These are phyloP conservation scores for Colletotrichum musae DNA, from an alignment of 2,329 filamentous ascomycete genomes.

Conservation along the genomic window DNA sequence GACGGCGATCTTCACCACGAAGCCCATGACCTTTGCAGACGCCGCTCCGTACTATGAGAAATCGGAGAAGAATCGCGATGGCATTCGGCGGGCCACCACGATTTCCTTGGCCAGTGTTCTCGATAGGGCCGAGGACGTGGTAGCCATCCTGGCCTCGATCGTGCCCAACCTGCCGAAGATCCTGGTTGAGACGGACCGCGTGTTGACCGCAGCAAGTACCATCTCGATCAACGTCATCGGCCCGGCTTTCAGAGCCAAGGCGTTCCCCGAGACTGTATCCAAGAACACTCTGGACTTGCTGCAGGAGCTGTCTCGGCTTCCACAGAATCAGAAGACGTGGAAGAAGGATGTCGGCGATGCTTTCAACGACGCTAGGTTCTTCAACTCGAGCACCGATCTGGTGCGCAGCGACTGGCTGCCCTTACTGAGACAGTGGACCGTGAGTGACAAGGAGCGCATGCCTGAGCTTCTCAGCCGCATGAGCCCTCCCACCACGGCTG, in stretches of 20 bases:
- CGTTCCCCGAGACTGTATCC: conserved; percentile 89
- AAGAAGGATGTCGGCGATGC: conserved; percentile 93
- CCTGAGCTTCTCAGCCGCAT: conserved; percentile 85
- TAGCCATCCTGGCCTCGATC: conserved; percentile 83
- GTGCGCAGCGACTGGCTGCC: conserved; percentile 85
- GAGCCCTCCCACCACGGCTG: conserved; percentile 88
- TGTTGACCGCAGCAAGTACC: conserved; percentile 81
- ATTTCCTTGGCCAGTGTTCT: conserved; percentile 50
- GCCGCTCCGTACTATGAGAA: conserved; percentile 52
- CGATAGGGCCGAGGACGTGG: conserved; percentile 79
- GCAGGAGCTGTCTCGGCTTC: conserved; percentile 81
- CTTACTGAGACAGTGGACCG: conserved; percentile 85
- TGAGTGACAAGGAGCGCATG: conserved; percentile 90
- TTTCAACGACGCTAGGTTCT: conserved; percentile 91
- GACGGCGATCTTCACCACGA: conserved; percentile 93
- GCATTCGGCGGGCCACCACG: conserved; percentile 54
- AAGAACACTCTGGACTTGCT: conserved; percentile 80
- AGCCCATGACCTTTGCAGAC: conserved; percentile 81
- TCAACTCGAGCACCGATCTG: conserved; percentile 76
- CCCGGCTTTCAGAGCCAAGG: conserved; percentile 85
- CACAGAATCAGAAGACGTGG: conserved; percentile 89
- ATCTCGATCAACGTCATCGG: conserved; percentile 89
- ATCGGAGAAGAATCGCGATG: conserved; percentile 55
- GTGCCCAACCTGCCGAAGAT: conserved; percentile 87
- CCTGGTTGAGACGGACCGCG: conserved; percentile 87